Evolutionary conservation across 2,329 filamentous ascomycete genomes (phyloP), one percentile per base, ranked within the genome.

Genomic region (Claviceps arundinis): DNA sequence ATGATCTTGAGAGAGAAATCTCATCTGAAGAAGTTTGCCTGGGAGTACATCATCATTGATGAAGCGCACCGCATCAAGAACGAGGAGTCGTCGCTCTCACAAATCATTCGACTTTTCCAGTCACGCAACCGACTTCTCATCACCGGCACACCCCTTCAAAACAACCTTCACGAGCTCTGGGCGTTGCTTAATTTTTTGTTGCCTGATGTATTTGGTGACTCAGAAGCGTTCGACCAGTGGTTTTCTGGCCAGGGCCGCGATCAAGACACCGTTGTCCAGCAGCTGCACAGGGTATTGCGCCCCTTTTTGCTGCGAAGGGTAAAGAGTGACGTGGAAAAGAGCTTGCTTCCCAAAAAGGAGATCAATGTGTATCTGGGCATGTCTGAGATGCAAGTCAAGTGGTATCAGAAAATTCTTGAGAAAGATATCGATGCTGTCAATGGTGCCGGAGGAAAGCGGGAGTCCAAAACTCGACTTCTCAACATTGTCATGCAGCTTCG

Each of bases 401-500:
- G 93, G 91, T 98, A 98, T 65, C 87, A 95, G 68, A 97, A 96
- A 73, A 98, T 98, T 60, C 74, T 98, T 3, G 93, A 98, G 64
- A 98, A 97, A 71, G 93, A 98, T 63, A 98, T 98, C 56, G 93
- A 98, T 67, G 93, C 93, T 14, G 91, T 98, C 62, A 98, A 98
- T 60, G 93, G 93, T 55, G 93, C 91, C 34, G 89, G 86, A 57
- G 93, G 93, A 49, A 98, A 96, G 71, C 86, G 90, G 55, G 93
- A 98, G 70, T 97, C 91, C 37, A 98, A 98, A 73, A 98, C 93
- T 1, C 83, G 93, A 57, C 78, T 98, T 22, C 77, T 98, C 57
- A 98, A 98, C 70, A 98, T 98, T 64, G 93, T 98, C 60, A 98
- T 98, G 93, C 93, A 98, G 69, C 79, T 98, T 57, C 85, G 93